These are phyloP conservation scores for Aulographum hederae DNA, from an alignment of 2,329 filamentous ascomycete species.

Conservation along the genomic window DNA sequence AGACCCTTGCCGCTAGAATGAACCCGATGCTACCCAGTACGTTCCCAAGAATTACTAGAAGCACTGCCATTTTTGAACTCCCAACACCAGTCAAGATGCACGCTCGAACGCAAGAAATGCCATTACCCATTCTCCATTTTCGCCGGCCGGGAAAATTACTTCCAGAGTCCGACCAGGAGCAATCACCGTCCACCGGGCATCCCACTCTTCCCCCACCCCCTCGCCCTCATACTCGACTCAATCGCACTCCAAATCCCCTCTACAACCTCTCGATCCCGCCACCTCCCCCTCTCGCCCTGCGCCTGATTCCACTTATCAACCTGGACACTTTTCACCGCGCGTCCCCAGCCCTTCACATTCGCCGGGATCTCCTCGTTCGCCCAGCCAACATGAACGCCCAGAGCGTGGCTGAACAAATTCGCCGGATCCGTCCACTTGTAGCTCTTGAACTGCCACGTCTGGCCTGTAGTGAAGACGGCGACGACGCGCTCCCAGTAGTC, in stretches of 20 bases:
- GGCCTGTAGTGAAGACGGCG: conserved; percentile 91
- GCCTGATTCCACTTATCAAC: conserved; percentile 66
- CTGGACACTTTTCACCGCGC: conserved; percentile 58
- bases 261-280: conserved; percentile 82
- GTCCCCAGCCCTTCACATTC: conserved; percentile 66
- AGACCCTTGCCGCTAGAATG: too few species aligned
- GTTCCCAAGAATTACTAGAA: too few species aligned
- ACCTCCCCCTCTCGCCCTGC: conserved; percentile 33
- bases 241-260: conserved; percentile 84
- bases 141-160: too few species aligned
- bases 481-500: conserved; percentile 95
- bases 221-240: conserved; percentile 70
- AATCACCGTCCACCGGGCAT: conserved; percentile 9
- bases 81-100: too few species aligned
- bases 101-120: too few species aligned
- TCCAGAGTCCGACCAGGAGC: neutral
- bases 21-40: too few species aligned
- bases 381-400: conserved; percentile 85
- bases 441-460: conserved; percentile 95
- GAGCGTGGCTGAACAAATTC: conserved; percentile 76
- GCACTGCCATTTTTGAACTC: too few species aligned
- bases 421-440: conserved; percentile 89
- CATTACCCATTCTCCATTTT: too few species aligned
- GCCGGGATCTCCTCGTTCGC: conserved; percentile 64
- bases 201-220: conserved; percentile 63